phyloP scores from a whole-genome alignment of 2,329 filamentous ascomycete species.

The Pseudogymnoascus sp. region DNA sequence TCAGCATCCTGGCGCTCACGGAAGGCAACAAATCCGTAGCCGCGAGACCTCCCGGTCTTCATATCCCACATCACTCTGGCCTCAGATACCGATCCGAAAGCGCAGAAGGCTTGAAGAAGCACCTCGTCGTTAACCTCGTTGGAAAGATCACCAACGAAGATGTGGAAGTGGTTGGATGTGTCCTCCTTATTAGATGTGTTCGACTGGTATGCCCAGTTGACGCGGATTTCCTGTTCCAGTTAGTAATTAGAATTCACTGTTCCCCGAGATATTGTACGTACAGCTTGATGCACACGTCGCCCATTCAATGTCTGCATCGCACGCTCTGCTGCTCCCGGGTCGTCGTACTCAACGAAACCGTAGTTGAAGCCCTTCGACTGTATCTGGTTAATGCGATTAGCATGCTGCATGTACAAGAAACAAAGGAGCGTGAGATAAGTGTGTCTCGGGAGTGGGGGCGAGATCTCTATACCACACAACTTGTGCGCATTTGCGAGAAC shows the following conservation, averaged over 20 bases:
- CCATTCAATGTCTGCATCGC: slow-evolving; percentile 97
- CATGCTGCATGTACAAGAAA: slow-evolving; percentile 13
- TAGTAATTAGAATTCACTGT: slow-evolving; percentile 19
- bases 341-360: slow-evolving; percentile 97
- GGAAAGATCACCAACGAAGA: slow-evolving; percentile 94
- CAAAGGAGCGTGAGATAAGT: slow-evolving; percentile 9
- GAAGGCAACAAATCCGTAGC: slow-evolving; percentile 97
- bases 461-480: slow-evolving; percentile 21
- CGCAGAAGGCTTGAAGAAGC: slow-evolving; percentile 85
- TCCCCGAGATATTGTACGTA: slow-evolving; percentile 39
- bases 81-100: slow-evolving; percentile 92
- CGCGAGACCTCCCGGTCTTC: slow-evolving; percentile 96
- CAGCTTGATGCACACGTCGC: slow-evolving; percentile 87
- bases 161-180: slow-evolving; percentile 96
- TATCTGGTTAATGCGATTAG: slow-evolving; percentile 31
- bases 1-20: slow-evolving; percentile 89
- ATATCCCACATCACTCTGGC: slow-evolving; percentile 99
- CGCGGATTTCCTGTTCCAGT: slow-evolving; percentile 74
- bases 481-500: slow-evolving; percentile 16
- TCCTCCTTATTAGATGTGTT: slow-evolving; percentile 93
- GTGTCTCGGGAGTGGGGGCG: slow-evolving; percentile 22
- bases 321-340: slow-evolving; percentile 89
- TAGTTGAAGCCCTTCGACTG: slow-evolving; percentile 97
- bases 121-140: slow-evolving; percentile 99
- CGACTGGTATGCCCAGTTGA: slow-evolving; percentile 99